These are phyloP conservation scores for Saccharomyces jurei DNA, from an alignment of 805 yeast genomes.

Conservation along the genomic window DNA sequence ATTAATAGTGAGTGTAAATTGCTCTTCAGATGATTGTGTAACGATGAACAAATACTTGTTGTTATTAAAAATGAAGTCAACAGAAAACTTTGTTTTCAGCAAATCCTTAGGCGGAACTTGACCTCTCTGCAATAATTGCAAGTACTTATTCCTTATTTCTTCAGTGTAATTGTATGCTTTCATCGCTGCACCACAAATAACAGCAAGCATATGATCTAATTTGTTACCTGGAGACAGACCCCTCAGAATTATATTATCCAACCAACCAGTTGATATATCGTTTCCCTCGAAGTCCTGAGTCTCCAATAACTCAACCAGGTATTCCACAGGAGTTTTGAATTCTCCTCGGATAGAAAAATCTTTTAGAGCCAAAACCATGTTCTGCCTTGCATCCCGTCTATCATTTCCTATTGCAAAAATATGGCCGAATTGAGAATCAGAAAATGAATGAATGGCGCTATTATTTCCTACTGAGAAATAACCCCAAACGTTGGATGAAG, in stretches of 20 bases:
- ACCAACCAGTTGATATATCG: conserved; percentile 98
- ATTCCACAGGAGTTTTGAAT: conserved; percentile 95
- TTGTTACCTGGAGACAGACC: conserved; percentile 86
- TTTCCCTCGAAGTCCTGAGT: conserved; percentile 95
- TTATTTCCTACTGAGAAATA: conserved; percentile 96
- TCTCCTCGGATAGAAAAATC: conserved; percentile 97
- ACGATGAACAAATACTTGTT: conserved; percentile 89
- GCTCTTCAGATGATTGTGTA: conserved; percentile 80
- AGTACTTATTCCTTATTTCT: conserved; percentile 60
- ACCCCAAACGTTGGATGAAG: conserved; percentile 98
- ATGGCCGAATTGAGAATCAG: conserved; percentile 98
- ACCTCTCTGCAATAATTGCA: conserved; percentile 77
- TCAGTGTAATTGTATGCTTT: conserved; percentile 79
- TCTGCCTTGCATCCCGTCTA: conserved; percentile 94
- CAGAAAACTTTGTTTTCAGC: conserved; percentile 80
- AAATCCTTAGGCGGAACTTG: conserved; percentile 82
- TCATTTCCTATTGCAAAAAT: conserved; percentile 98
- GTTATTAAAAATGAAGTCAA: conserved; percentile 94
- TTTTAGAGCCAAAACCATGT: conserved; percentile 97
- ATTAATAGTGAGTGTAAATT: conserved; percentile 82
- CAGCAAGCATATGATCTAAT: conserved; percentile 86
- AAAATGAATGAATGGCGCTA: conserved; percentile 94
- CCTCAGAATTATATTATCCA: conserved; percentile 88
- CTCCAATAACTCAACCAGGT: conserved; percentile 86
- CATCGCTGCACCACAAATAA: conserved; percentile 94